Base-by-base conservation (phyloP, 306 rosid genomes). In the Castanea crenata region DNA sequence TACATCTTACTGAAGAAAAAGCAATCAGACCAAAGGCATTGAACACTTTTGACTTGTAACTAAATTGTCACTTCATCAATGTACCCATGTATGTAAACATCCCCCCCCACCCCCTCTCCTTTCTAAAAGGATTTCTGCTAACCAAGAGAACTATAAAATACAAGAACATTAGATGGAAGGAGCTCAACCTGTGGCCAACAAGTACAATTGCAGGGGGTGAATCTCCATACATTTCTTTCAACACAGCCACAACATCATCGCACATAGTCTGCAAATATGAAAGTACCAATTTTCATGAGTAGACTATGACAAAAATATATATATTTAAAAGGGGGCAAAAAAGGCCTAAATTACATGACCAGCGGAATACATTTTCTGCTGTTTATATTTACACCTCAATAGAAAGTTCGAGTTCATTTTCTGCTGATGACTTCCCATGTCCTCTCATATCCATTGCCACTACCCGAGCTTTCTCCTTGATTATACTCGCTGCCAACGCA, bases 371-470 rank as follows among this genome's bases (percentile, higher is more conserved):
- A 54, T 38, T 70, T 54, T 70, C 77, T 67, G 38, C 32, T 63
- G 38, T 79, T 61, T 49, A 76, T 55, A 73, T 69, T 55, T 41
- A 31, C 84, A 95, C 98, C 97, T 90, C 98, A 82, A 90, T 82
- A 23, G 98, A 91, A 81, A 95, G 87, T 82, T 95, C 94, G 3
- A 91, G 72, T 23, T 95, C 98, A 85, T 89, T 87, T 76, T 93
- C 99, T 34, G 97, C 80, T 64, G 63, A 63, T 67, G 97, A 89
- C 85, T 90, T 91, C 79, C 99, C 99, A 83, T 95, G 99, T 70
- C 99, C 98, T 90, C 99, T 89, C 84, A 91, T 78, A 92, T 95
- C 98, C 97, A 95, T 86, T 2, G 96, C 91, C 82, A 93, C 93
- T 71, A 95, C 93, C 83, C 88, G 91, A 83, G 93, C 94, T 64